Percentiles rank a stretch among this genome's conserved stretches.
phyloP scores from a whole-genome alignment of 2,329 filamentous ascomycete species.

The Ciborinia camelliae region DNA sequence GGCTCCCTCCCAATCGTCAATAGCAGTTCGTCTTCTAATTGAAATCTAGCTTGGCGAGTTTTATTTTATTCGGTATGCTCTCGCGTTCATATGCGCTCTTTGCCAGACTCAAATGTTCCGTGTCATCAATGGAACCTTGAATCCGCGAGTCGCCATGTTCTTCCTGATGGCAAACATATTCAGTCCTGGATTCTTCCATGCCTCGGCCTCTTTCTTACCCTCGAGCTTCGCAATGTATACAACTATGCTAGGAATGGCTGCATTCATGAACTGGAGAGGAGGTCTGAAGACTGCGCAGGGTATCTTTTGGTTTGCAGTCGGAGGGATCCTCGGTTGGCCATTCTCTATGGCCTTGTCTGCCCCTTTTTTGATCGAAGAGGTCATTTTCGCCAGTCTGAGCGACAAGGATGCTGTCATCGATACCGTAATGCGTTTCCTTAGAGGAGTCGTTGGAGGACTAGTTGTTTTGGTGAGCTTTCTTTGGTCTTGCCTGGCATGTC shows the following conservation, averaged over 20 bases:
- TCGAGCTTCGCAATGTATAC: constrained; percentile 98
- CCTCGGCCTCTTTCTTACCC: constrained; percentile 80
- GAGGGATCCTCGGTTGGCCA: constrained; percentile 87
- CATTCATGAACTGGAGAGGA: constrained; percentile 86
- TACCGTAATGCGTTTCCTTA: constrained; percentile 57
- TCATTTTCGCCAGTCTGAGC: constrained; percentile 53
- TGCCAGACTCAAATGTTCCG: constrained; percentile 81
- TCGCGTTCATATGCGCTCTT: constrained; percentile 74
- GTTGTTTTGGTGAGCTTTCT: constrained; percentile 33
- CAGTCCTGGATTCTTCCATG: constrained; percentile 91
- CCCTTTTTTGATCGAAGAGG: constrained; percentile 79
- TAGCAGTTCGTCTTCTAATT: constrained; percentile 16
- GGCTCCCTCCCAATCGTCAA: neutral
- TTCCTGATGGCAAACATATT: constrained; percentile 74
- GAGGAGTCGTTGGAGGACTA: constrained; percentile 54
- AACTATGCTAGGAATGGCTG: constrained; percentile 77
- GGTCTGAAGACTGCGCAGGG: constrained; percentile 77
- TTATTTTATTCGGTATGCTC: constrained; percentile 74
- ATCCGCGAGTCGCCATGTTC: constrained; percentile 78
- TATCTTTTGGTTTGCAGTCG: constrained; percentile 87
- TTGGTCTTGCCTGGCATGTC: accelerated
- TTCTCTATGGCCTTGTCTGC: constrained; percentile 80
- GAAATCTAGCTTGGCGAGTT: constrained; percentile 63
- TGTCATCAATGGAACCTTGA: constrained; percentile 71
- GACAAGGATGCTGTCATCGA: constrained; percentile 58